Evolutionary conservation across 2,329 filamentous ascomycete species (phyloP).

Genomic region (Epichloe elymi): DNA sequence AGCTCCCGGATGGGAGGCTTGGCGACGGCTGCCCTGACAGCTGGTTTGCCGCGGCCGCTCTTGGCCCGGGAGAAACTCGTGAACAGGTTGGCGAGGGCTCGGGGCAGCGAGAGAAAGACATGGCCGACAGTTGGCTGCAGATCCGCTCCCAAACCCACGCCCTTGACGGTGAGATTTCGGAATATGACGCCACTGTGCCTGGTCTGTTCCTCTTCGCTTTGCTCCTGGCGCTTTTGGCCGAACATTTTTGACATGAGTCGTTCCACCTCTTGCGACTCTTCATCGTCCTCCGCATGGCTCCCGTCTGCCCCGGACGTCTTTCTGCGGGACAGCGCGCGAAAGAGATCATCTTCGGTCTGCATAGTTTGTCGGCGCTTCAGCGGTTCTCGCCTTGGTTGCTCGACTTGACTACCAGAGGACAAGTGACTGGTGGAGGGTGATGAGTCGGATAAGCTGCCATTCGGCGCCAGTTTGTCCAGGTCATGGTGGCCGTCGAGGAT

Average conservation of each 20-base stretch:
- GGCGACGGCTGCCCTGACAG: conserved; percentile 35
- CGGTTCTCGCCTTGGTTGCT: conserved; percentile 1
- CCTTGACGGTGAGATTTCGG: conserved; percentile 56
- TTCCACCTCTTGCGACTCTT: conserved; percentile 38
- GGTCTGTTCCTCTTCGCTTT: conserved; percentile 58
- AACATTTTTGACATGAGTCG: conserved; percentile 59
- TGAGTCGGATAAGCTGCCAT: background rate
- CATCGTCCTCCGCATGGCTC: conserved; percentile 23
- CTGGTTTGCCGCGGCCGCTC: conserved; percentile 4
- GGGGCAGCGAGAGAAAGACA: conserved; percentile 41
- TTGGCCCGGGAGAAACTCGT: conserved; percentile 17
- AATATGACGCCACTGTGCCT: conserved; percentile 58
- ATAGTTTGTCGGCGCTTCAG: conserved; percentile 14
- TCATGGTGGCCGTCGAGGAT: background rate
- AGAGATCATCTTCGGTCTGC: conserved; percentile 37
- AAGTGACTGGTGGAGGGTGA: background rate
- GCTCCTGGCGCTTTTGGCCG: conserved; percentile 46
- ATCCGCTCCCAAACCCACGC: conserved; percentile 51
- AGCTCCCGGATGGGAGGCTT: conserved; percentile 52
- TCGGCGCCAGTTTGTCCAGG: background rate
- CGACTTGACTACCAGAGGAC: background rate
- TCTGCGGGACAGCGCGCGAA: conserved; percentile 33
- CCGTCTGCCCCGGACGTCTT: conserved; percentile 25
- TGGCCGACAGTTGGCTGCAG: conserved; percentile 46
- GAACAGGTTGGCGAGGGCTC: conserved; percentile 32